A percentile compares a stretch with the other conserved stretches of the same genome.
Evolutionary conservation across 805 yeast genomes (phyloP).

Genomic region (Hanseniaspora occidentalis): DNA sequence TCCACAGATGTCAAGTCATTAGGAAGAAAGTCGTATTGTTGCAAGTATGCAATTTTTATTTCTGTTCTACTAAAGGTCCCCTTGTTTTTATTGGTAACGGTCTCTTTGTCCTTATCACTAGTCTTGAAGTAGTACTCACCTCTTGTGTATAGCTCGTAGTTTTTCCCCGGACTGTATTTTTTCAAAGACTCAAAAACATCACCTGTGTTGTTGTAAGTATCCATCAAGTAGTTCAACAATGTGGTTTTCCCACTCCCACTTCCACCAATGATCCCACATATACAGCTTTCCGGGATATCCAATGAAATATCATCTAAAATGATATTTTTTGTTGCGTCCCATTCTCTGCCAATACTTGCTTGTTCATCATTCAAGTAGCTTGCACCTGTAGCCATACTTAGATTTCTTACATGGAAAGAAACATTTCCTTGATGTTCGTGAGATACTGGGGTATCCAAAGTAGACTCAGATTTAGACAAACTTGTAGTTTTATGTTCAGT

Average conservation of each 20-base stretch:
- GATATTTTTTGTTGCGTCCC: slow-evolving; percentile 13
- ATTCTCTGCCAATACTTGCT: not conserved
- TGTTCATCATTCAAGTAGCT: too few relatives aligned
- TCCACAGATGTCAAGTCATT: slow-evolving; percentile 67
- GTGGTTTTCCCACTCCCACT: slow-evolving; percentile 86
- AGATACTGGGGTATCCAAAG: too few relatives aligned
- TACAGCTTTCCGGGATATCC: slow-evolving; percentile 44
- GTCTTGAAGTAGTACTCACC: not conserved
- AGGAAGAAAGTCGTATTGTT: slow-evolving; percentile 62
- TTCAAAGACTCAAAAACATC: not conserved
- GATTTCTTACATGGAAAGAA: not conserved
- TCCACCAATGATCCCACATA: slow-evolving; percentile 78
- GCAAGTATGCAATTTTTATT: slow-evolving; percentile 40
- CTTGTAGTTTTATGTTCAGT: not conserved
- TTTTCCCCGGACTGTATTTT: not conserved
- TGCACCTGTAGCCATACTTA: not conserved
- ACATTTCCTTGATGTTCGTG: not conserved
- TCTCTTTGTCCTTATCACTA: not conserved
- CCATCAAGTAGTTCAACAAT: slow-evolving; percentile 44
- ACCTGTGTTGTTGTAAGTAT: not conserved
- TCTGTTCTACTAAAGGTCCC: slow-evolving; percentile 2
- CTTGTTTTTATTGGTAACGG: not conserved
- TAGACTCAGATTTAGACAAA: not conserved
- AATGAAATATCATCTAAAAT: slow-evolving; percentile 43
- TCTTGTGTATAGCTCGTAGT: not conserved